Evolutionary conservation across 108 stramenopile genomes (phyloP), one percentile per base, ranked within the genome.

Genomic region (Pseudonitzschia multiseries): DNA sequence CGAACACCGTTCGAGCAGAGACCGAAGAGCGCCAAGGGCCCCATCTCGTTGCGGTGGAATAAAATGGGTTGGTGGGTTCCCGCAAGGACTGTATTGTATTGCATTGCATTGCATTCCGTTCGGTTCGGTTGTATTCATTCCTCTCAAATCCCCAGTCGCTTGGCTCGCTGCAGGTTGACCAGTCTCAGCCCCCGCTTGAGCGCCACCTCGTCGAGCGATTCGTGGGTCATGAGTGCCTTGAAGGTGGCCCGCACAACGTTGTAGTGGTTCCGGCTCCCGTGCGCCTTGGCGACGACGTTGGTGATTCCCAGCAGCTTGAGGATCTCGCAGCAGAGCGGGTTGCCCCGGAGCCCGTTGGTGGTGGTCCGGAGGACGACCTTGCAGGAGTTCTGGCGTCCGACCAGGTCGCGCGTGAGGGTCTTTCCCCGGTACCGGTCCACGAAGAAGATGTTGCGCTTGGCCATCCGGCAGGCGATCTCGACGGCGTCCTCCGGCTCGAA

Each of bases 331-430:
- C 86, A 79, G 53, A 96, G 71, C 3, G 83, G 82, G 76, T 91
- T 84, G 13, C 90, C 95, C 32, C 81, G 83, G 40, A 95, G 76
- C 1, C 93, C 93, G 61, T 79, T 77, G 72, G 86, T 83, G 6
- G 93, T 91, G 1, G 91, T 81, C 27, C 93, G 75, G 44, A 96
- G 57, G 18, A 73, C 57, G 3, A 97, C 95, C 17, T 80, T 86
- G 83, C 95, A 96, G 27, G 90, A 93, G 80, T 97, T 97, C 76
- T 95, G 92, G 59, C 83, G 89, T 42, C 97, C 97, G 1, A 83
- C 84, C 70, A 94, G 64, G 71, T 95, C 95, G 36, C 88, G 73
- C 18, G 88, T 84, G 60, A 97, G 65, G 18, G 89, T 86, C 24
- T 70, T 44, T 46, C 81, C 85, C 50, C 85, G 77, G 79, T 90